Conservation (phyloP, 176 grass and related monocot species). For the Neostapfia colusana region DNA sequence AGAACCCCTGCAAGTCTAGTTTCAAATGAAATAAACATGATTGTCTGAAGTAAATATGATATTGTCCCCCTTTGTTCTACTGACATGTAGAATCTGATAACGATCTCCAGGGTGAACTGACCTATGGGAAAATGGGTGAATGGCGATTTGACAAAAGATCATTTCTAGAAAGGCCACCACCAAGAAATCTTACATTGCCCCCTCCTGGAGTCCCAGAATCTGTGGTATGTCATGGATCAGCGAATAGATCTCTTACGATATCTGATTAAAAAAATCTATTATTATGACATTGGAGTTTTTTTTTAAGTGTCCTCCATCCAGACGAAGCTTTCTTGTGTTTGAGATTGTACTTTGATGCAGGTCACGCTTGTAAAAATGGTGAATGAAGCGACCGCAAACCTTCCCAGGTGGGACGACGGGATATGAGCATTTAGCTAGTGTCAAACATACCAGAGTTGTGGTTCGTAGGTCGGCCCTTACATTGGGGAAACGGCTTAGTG, state of each 20-base stretch:
- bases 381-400: conserved; percentile 82
- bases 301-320: neutral
- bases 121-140: conserved; percentile 79
- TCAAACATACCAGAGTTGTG: conserved; percentile 18
- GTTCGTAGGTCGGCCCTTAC: conserved; percentile 5
- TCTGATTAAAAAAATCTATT: neutral
- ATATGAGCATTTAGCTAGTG: conserved; percentile 39
- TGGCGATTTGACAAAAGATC: conserved; percentile 91
- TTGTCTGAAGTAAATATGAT: neutral
- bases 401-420: conserved; percentile 77
- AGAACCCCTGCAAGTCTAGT: conserved; percentile 7
- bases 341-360: conserved; percentile 35
- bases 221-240: conserved; percentile 66
- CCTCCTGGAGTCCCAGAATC: conserved; percentile 95
- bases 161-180: conserved; percentile 57
- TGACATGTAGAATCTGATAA: conserved; percentile 6
- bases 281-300: neutral
- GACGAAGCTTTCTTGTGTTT: neutral
- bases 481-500: neutral
- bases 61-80: neutral
- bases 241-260: neutral
- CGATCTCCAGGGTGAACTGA: conserved; percentile 63
- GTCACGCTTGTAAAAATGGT: conserved; percentile 81
- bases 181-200: conserved; percentile 82
- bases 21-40: conserved; percentile 16